Conservation (phyloP, 306 rosid species). For the Acacia confusa region DNA sequence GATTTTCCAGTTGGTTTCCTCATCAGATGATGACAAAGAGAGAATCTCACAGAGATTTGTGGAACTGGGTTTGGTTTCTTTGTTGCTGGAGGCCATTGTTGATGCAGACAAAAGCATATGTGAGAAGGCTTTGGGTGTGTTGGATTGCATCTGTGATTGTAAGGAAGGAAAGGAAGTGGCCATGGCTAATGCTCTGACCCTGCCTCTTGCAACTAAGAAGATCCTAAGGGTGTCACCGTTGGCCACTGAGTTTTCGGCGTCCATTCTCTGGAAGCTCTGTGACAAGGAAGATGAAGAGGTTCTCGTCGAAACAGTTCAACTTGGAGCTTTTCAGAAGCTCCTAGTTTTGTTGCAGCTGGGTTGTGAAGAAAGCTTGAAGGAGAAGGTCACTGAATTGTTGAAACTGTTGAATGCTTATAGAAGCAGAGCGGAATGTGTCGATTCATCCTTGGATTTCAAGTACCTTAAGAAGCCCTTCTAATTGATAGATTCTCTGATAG, state of each 20-base stretch:
- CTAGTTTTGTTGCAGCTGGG: conserved; percentile 88
- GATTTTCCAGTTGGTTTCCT: conserved; percentile 53
- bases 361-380: conserved; percentile 59
- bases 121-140: conserved; percentile 69
- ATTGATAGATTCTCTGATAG: conserved; percentile 9
- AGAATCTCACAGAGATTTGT: conserved; percentile 41
- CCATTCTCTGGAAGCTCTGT: conserved; percentile 74
- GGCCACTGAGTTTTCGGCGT: conserved; percentile 58
- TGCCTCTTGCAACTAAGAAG: conserved; percentile 79
- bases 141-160: conserved; percentile 57
- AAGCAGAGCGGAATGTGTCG: conserved; percentile 59
- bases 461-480: conserved; percentile 67
- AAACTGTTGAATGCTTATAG: conserved; percentile 61
- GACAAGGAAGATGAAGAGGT: conserved; percentile 39
- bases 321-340: conserved; percentile 73
- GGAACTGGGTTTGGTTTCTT: conserved; percentile 69
- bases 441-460: conserved; percentile 66
- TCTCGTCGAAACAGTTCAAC: conserved; percentile 64
- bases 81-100: conserved; percentile 56
- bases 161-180: conserved; percentile 57
- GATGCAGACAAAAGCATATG: conserved; percentile 62
- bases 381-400: conserved; percentile 70
- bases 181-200: conserved; percentile 59
- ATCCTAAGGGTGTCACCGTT: conserved; percentile 63
- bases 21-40: conserved; percentile 24